Percentiles rank a stretch among this genome's conserved stretches.
Conservation (phyloP, 148 eudicot species). For the Cornus kousa region DNA sequence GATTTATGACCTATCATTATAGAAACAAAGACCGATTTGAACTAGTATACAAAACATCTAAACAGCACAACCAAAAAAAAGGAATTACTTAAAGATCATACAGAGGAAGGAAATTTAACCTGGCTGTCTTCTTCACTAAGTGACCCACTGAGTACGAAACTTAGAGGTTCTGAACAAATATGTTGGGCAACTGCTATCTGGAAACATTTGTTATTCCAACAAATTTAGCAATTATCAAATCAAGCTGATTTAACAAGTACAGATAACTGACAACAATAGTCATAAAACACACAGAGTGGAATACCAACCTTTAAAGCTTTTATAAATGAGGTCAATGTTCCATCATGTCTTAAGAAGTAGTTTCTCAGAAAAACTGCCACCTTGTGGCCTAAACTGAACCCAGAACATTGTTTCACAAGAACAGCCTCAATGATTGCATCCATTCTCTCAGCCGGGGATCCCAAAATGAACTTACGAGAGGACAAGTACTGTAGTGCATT, state of each 20-base stretch:
- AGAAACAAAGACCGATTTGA: neutral
- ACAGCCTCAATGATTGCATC: conserved; percentile 74
- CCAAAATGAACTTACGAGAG: conserved; percentile 53
- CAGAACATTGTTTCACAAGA: conserved; percentile 56
- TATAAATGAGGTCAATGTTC: conserved; percentile 73
- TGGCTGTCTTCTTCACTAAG: conserved; percentile 43
- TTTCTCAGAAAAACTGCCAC: conserved; percentile 81
- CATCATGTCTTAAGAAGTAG: conserved; percentile 78
- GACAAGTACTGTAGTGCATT: conserved; percentile 50
- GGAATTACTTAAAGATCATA: neutral
- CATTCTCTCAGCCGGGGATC: conserved; percentile 83
- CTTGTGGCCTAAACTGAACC: conserved; percentile 66
- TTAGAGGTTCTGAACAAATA: conserved; percentile 59
- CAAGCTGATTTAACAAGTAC: conserved; percentile 8
- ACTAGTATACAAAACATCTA: neutral
- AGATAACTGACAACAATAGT: conserved; percentile 4
- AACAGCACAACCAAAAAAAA: conserved; percentile 8
- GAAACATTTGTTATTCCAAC: conserved; percentile 13
- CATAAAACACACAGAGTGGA: neutral
- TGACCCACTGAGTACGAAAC: conserved; percentile 47
- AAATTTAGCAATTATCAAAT: conserved; percentile 2
- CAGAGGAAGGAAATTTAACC: conserved; percentile 33
- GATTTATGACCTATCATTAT: neutral
- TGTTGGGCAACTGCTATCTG: conserved; percentile 82
- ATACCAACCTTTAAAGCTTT: conserved; percentile 76